Evolutionary conservation across 306 rosid species (phyloP).

Genomic region (Begonia loranthoides): DNA sequence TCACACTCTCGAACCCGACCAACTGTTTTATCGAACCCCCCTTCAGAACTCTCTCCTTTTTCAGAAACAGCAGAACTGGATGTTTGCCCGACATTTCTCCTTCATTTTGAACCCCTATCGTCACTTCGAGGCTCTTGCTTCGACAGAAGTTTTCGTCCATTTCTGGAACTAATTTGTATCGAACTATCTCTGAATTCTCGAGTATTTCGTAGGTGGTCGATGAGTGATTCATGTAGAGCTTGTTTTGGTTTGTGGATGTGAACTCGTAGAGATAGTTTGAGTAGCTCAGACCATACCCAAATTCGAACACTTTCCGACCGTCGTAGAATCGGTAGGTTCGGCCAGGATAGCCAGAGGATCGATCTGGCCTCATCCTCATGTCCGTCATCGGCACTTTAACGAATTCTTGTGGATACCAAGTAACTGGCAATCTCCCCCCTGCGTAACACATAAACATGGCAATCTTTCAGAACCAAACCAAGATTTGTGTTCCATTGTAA

Average conservation of each 20-base stretch:
- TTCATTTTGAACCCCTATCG: constrained; percentile 35
- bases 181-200: constrained; percentile 28
- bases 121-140: constrained; percentile 33
- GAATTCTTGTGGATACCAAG: constrained; percentile 74
- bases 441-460: constrained; percentile 7
- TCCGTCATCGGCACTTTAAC: constrained; percentile 77
- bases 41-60: constrained; percentile 14
- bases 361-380: constrained; percentile 85
- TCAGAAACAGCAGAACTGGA: constrained; percentile 48
- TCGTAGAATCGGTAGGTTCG: constrained; percentile 75
- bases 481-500: no score
- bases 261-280: constrained; percentile 46
- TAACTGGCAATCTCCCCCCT: constrained; percentile 88
- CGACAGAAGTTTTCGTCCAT: constrained; percentile 37
- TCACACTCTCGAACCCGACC: constrained; percentile 56
- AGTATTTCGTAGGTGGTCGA: constrained; percentile 17
- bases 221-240: constrained; percentile 46
- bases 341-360: constrained; percentile 58
- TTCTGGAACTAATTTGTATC: constrained; percentile 44
- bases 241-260: constrained; percentile 26
- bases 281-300: constrained; percentile 90
- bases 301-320: constrained; percentile 60
- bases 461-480: no score
- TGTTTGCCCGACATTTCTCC: constrained; percentile 78
- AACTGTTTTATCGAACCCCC: constrained; percentile 51